Base-by-base conservation (phyloP, 495 filamentous ascomycete species). In the Podospora fimiseda region DNA sequence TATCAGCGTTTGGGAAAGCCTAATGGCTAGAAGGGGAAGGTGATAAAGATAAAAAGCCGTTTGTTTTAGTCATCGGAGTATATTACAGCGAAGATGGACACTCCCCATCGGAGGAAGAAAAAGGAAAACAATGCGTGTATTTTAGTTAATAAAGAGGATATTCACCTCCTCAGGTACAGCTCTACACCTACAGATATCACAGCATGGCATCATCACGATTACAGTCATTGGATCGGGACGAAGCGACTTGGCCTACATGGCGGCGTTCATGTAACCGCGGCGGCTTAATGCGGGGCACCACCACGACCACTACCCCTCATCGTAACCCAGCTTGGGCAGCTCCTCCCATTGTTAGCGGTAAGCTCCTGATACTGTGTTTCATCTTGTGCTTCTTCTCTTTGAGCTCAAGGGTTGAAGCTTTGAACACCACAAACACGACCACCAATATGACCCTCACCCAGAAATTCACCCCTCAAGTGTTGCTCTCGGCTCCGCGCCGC, bases 401-500 rank as follows among this genome's bases (percentile, higher is more conserved):
- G 39, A 46, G 1, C 19, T 44, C 24, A 38, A n/a, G 37, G 9
- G 42, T 36, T 9, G 39, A 7, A 22, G 16, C 52, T 22, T 30
- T 21, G 20, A 20, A 21, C n/a, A 39, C 16, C 27, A 23, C 14
- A 11, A 23, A n/a, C 20, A 11, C 22, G 15, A n/a, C 14, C 36
- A 22, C 20, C 23, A 66, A 54, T 9, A 88, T 88, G 83, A 82
- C 82, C 46, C 73, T 86, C 58, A 75, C 77, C 5, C 80, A 79
- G 62, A 85, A 84, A 59, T 88, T 90, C 68, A 88, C 82, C 1
- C 86, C 86, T 5, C 81, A 89, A 81, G 85, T 91, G 36, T 80
- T 97, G 49, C 81, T 97, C 60, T 83, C 84, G 60, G 89, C 90
- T 13, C 89, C 92, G 23, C 82, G 92, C 30, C 82, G 92, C 38